Conservation (phyloP, 331 rosid genomes). For the Cydonia oblonga region DNA sequence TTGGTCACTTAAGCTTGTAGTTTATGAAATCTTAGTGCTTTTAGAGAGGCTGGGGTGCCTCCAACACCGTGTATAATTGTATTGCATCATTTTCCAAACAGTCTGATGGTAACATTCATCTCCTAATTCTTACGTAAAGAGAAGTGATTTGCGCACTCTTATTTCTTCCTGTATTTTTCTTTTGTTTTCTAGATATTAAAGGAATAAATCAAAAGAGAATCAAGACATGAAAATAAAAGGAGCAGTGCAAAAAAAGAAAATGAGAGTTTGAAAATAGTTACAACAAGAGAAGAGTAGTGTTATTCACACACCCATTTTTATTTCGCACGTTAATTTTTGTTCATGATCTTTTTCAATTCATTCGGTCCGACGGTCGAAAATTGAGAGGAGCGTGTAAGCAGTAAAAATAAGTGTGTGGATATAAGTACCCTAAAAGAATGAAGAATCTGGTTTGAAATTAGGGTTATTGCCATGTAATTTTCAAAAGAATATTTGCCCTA, state of each 20-base stretch:
- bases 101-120: not conserved
- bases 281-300: too few species aligned
- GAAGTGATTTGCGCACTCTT: not conserved
- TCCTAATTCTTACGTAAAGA: not conserved
- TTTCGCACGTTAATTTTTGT: too few species aligned
- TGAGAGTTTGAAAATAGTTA: not conserved
- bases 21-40: not conserved
- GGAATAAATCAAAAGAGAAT: not conserved
- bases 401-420: too few species aligned
- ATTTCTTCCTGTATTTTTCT: too few species aligned
- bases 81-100: not conserved
- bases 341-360: too few species aligned
- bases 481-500: not conserved
- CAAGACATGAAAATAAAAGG: too few species aligned
- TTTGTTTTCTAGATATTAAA: too few species aligned
- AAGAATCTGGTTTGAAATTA: not conserved
- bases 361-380: fast-evolving
- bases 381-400: too few species aligned
- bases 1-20: not conserved
- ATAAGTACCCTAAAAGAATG: too few species aligned
- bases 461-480: not conserved
- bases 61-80: not conserved
- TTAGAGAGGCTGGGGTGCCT: not conserved
- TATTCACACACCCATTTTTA: too few species aligned
- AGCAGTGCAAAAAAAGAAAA: not conserved